Evolutionary conservation across 1,139 yeast species (phyloP).

Genomic region (Suhomyces ambrosiae): DNA sequence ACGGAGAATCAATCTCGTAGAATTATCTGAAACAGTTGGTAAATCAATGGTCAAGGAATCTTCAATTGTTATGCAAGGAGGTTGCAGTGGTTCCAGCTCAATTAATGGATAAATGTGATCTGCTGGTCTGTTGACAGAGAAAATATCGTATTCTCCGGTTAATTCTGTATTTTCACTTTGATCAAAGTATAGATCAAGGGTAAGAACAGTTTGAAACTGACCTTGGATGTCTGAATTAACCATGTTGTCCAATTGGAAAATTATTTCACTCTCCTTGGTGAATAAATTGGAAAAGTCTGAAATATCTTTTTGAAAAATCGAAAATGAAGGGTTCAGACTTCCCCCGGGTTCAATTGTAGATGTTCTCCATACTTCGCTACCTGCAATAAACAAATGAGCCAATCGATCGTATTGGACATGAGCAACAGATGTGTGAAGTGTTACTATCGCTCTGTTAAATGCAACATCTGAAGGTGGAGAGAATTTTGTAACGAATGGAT

Average conservation of each 20-base stretch:
- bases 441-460: conserved; percentile 64
- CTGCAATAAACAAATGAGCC: conserved; percentile 67
- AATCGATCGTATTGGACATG: conserved; percentile 81
- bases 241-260: conserved; percentile 66
- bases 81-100: conserved; percentile 1
- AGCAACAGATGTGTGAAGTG: conserved; percentile 56
- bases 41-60: conserved; percentile 36
- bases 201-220: conserved; percentile 54
- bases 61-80: conserved; percentile 12
- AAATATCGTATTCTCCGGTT: conserved; percentile 16
- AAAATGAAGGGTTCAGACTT: conserved; percentile 25
- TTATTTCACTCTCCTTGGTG: conserved; percentile 29
- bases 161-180: background rate
- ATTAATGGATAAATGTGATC: conserved; percentile 36
- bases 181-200: conserved; percentile 51
- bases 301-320: conserved; percentile 62
- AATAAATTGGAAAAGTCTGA: conserved; percentile 60
- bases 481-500: conserved; percentile 47
- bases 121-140: conserved; percentile 32
- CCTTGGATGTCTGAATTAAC: conserved; percentile 62
- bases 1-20: conserved; percentile 60
- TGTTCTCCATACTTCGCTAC: conserved; percentile 78
- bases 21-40: conserved; percentile 48
- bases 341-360: conserved; percentile 82
- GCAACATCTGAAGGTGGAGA: conserved; percentile 36